phyloP scores from a whole-genome alignment of 176 grass and related monocot genomes.

The Aegilops speltoides region DNA sequence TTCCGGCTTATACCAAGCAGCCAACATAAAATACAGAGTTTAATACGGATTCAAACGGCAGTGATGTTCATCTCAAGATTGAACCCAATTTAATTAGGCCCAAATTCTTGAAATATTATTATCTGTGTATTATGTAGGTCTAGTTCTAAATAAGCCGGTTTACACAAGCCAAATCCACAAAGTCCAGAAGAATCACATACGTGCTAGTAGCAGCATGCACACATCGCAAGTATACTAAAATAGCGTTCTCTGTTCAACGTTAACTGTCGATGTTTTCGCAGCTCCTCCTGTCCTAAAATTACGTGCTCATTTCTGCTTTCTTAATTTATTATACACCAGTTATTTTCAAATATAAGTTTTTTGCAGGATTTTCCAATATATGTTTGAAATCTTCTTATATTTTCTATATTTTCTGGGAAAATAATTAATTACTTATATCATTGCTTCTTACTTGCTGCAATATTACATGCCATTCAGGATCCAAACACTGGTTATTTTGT shows the following conservation, averaged over 20 bases:
- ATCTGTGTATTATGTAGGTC: neutral
- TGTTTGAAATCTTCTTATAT: neutral
- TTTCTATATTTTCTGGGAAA: neutral
- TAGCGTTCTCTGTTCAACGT: no score
- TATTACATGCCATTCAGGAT: slow-evolving; percentile 22
- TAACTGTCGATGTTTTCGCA: neutral
- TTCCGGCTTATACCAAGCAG: no score
- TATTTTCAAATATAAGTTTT: neutral
- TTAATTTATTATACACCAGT: neutral
- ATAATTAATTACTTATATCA: neutral
- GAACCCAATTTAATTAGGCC: neutral
- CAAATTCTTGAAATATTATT: neutral
- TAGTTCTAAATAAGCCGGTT: neutral
- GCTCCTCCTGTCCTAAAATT: neutral
- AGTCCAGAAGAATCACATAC: neutral
- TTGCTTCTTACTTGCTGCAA: neutral
- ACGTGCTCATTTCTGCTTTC: neutral
- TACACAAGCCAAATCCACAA: neutral
- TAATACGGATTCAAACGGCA: neutral
- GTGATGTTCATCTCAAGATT: neutral
- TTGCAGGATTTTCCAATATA: neutral
- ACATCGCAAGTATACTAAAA: neutral
- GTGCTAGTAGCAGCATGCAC: neutral
- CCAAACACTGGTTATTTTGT: slow-evolving; percentile 51
- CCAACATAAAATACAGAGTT: no score